Base-by-base conservation (phyloP, 305 asterid species). In the Rubia peregrina region DNA sequence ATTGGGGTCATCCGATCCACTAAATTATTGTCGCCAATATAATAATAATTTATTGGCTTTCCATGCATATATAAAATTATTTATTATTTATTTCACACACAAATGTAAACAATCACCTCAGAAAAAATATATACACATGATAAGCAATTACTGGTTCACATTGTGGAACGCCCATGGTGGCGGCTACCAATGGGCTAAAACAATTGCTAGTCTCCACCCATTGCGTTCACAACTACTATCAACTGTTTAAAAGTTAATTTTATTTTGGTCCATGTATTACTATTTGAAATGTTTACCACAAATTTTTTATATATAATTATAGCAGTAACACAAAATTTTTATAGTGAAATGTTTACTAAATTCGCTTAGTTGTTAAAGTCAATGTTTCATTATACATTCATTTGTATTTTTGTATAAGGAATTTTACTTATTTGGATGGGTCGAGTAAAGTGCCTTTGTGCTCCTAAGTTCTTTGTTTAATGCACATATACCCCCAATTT, bases 1-100 rank as follows among this genome's bases (percentile, higher is more conserved):
- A 86, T 83, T 86, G 82, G 83, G 64, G 85, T 76, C 74, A 66
- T 61, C 62, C 57, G 22, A 22, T 68, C 17, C 21, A 36, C 69
- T 74, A 60, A 2, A 60, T 57, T 67, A 59, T 41, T 51, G 33
- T 30, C 21, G 63, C 26, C 62, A n/a, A 59, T 59, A 9, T 59
- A 11, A 7, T 59, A 59, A 21, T 59, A 59, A 19, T 59, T 7
- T 21, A 56, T 69, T 53, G 51, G 64, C 16, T 46, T 69, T 30
- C 48, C 46, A 30, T 30, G 14, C 56, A 53, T n/a, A 16, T 51
- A 17, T 51, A 51, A 17, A 8, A 51, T 16, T 51, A 3, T 30
- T 6, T 51, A 51, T 51, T 51, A n/a, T 30, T 16, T 17, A 68
- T 53, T 53, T 26, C 62, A 51, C 51, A 4, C 63, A 19, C 44